Evolutionary conservation across 495 filamentous ascomycete genomes (phyloP), one percentile per base, ranked within the genome.

Genomic region (Wilcoxina mikolae): DNA sequence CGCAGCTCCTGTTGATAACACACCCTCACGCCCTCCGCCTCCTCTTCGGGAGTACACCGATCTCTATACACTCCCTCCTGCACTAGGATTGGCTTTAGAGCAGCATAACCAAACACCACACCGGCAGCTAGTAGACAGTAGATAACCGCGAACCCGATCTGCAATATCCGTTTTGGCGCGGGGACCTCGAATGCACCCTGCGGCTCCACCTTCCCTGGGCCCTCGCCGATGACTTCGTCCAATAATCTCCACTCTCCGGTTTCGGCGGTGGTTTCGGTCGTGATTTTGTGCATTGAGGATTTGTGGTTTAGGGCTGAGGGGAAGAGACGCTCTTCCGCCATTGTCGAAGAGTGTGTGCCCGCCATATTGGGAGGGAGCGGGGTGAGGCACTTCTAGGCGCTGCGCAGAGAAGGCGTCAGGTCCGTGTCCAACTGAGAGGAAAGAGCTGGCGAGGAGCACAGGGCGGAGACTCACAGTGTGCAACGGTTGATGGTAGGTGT

Each of bases 101-200:
- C 86, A 28, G 86, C 86, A 67, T 85, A 93, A 23, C 83, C 83
- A 64, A 93, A 93, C 18, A 93, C 81, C 38, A 86, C 67, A 9
- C 86, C 86, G 9, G 86, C 83, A 1, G 84, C 76, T 35, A 93
- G 74, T 38, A 95, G 78, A 69, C 87, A 94, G 67, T 87, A 90
- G 1, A 87, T 59, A 1, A 89, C 83, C 12, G 83, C 81, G 35
- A 77, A 68, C 12, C 66, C 65, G 20, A 86, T 76, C 68, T 86
- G 82, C 56, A 76, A 68, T 50, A 83, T 71, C 65, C 83, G 74
- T 65, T 77, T 84, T 56, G 73, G 71, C 52, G 65, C 72, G 47
- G 78, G 75, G 1, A 87, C 80, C 65, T 85, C 80, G 64, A 85
- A 87, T 27, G 83, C 83, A 0, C 76, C 77, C 15, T 78, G 74